Conservation (phyloP, 2,329 filamentous ascomycete genomes). For the Stagonosporopsis vannaccii region DNA sequence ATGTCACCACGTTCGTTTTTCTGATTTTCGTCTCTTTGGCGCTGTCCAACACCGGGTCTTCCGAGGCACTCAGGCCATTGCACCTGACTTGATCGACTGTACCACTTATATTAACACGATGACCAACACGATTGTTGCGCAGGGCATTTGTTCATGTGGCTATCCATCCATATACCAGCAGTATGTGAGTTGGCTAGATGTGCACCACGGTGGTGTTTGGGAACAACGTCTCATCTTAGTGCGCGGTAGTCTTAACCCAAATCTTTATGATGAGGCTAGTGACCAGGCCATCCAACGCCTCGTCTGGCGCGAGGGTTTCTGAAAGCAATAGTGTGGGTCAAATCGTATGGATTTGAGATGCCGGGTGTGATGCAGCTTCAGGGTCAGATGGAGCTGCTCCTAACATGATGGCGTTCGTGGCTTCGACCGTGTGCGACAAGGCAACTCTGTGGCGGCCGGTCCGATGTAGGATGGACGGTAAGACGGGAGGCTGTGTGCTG, state of each 20-base stretch:
- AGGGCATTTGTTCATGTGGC: slow-evolving; percentile 6
- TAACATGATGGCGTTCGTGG: slow-evolving; percentile 41
- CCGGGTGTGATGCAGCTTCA: slow-evolving; percentile 23
- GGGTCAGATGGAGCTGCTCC: slow-evolving; percentile 32
- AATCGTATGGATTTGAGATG: slow-evolving; percentile 19
- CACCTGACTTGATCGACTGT: slow-evolving; percentile 19
- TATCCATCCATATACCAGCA: background rate
- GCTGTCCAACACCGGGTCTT: slow-evolving; percentile 21
- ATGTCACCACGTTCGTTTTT: slow-evolving; percentile 34
- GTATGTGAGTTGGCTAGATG: background rate
- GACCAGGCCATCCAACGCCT: slow-evolving; percentile 16
- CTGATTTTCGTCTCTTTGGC: slow-evolving; percentile 37
- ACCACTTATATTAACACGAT: slow-evolving; percentile 11
- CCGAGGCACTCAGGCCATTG: slow-evolving; percentile 15
- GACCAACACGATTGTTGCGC: slow-evolving; percentile 11
- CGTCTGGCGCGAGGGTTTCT: slow-evolving; percentile 23
- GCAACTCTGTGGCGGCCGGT: slow-evolving; percentile 22
- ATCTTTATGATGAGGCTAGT: slow-evolving; percentile 19
- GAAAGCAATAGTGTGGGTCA: slow-evolving; percentile 23
- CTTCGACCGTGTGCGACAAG: slow-evolving; percentile 38
- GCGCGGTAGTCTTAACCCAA: slow-evolving; percentile 8
- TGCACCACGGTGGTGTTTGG: background rate
- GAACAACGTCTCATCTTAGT: slow-evolving; percentile 3
- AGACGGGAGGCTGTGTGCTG: slow-evolving; percentile 18
- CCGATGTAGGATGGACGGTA: slow-evolving; percentile 15